phyloP scores from a whole-genome alignment of 2,329 filamentous ascomycete species.

The Fusarium oligoseptatum region DNA sequence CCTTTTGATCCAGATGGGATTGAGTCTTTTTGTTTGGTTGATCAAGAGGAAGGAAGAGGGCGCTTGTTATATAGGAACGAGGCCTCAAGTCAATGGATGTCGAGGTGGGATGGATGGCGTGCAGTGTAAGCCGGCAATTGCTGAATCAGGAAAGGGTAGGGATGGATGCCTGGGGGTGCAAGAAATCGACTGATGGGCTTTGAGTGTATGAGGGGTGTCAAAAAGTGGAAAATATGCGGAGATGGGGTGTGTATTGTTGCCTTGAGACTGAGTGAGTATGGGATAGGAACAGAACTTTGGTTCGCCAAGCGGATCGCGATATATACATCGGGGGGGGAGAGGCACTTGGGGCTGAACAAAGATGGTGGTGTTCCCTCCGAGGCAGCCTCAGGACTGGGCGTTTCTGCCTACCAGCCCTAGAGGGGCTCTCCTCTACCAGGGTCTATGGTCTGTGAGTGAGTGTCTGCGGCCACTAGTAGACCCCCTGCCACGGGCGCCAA shows the following conservation, averaged over 20 bases:
- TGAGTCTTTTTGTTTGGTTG: slow-evolving; percentile 37
- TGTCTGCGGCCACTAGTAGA: slow-evolving; percentile 29
- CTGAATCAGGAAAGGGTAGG: slow-evolving; percentile 17
- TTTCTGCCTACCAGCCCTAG: slow-evolving; percentile 45
- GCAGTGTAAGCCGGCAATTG: slow-evolving; percentile 31
- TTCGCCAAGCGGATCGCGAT: slow-evolving; percentile 37
- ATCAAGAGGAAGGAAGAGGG: slow-evolving; percentile 27
- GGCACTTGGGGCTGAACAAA: neutral
- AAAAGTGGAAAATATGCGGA: slow-evolving; percentile 34
- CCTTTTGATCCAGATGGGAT: slow-evolving; percentile 22
- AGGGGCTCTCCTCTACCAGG: slow-evolving; percentile 4
- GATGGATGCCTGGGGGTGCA: slow-evolving; percentile 41
- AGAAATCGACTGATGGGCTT: slow-evolving; percentile 6
- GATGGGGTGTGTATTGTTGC: slow-evolving; percentile 30
- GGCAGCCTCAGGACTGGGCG: slow-evolving; percentile 36
- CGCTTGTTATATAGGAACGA: slow-evolving; percentile 42
- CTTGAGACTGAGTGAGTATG: slow-evolving; percentile 30
- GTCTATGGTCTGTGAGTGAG: neutral
- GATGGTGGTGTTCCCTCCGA: slow-evolving; percentile 40
- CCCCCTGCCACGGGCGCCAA: slow-evolving; percentile 22
- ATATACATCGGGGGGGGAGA: slow-evolving; percentile 31
- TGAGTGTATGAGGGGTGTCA: neutral
- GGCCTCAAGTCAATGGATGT: slow-evolving; percentile 8
- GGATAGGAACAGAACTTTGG: slow-evolving; percentile 14
- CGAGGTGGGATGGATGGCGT: slow-evolving; percentile 21